These are phyloP conservation scores for Phytophthora sp. DNA, from an alignment of 352 stramenopile species.

Conservation along the genomic window DNA sequence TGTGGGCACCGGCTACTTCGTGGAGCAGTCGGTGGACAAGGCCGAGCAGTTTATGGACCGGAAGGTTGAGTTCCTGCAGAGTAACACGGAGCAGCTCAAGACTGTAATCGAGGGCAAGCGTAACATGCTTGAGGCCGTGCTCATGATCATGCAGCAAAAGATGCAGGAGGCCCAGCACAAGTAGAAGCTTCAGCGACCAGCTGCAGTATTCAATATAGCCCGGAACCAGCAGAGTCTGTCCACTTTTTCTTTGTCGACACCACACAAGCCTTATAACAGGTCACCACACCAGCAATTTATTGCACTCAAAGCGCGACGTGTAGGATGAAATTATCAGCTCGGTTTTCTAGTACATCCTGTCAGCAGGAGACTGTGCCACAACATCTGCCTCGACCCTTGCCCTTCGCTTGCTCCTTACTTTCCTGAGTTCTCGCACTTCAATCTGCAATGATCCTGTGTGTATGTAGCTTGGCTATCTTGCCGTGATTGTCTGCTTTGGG, in stretches of 20 bases:
- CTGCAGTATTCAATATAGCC: slow-evolving; percentile 21
- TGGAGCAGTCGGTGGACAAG: slow-evolving; percentile 91
- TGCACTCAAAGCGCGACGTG: slow-evolving; percentile 9
- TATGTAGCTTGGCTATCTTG: slow-evolving; percentile 1
- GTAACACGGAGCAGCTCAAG: slow-evolving; percentile 94
- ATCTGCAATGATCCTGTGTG: neutral
- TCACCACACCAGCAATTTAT: neutral
- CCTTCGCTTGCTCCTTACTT: neutral
- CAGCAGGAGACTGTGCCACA: neutral
- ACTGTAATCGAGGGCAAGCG: slow-evolving; percentile 84
- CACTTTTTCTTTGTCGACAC: neutral
- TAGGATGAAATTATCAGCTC: slow-evolving; percentile 7
- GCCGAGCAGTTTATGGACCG: slow-evolving; percentile 92
- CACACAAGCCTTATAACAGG: neutral
- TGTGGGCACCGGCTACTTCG: slow-evolving; percentile 95
- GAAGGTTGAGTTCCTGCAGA: slow-evolving; percentile 92
- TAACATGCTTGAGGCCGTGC: slow-evolving; percentile 81
- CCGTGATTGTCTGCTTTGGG: slow-evolving; percentile 1
- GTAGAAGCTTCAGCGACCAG: slow-evolving; percentile 15
- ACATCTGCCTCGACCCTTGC: neutral
- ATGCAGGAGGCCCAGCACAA: slow-evolving; percentile 53
- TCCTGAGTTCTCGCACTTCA: neutral
- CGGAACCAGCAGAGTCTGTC: slow-evolving; percentile 15
- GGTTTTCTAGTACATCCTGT: slow-evolving; percentile 3
- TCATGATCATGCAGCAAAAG: slow-evolving; percentile 89